Evolutionary conservation across 1,284 basidiomycete species (phyloP).

Genomic region (Trametes pubescens): DNA sequence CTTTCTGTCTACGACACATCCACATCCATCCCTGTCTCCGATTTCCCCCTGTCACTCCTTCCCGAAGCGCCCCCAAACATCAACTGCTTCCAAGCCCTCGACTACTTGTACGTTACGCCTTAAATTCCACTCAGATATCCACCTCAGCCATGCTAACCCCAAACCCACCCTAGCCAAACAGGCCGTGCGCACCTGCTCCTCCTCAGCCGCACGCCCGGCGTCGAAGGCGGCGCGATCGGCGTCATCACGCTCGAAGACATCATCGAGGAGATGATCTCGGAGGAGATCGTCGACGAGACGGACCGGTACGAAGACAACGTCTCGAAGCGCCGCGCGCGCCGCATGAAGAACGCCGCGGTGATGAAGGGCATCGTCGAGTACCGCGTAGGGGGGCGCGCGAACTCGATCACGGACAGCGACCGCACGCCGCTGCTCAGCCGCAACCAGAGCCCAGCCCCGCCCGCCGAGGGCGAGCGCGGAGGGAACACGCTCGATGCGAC

Average conservation of each 20-base stretch:
- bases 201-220: constrained; percentile 85
- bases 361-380: constrained; percentile 70
- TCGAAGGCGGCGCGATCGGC: constrained; percentile 82
- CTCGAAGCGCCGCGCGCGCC: constrained; percentile 74
- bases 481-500: constrained; percentile 1
- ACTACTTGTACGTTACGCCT: constrained; percentile 74
- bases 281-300: constrained; percentile 92
- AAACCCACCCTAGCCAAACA: constrained; percentile 80
- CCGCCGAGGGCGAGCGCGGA: constrained; percentile 16
- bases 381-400: constrained; percentile 30
- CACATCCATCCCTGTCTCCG: constrained; percentile 77
- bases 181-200: constrained; percentile 94
- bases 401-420: constrained; percentile 32
- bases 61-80: constrained; percentile 91
- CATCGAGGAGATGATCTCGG: constrained; percentile 88
- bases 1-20: constrained; percentile 92
- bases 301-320: constrained; percentile 89
- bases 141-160: neutral
- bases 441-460: constrained; percentile 21
- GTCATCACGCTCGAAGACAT: constrained; percentile 85
- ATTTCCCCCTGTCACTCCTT: constrained; percentile 81
- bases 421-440: constrained; percentile 35
- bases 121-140: neutral
- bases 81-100: constrained; percentile 85
- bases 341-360: constrained; percentile 75